These are phyloP conservation scores for Fusarium dlaminii DNA, from an alignment of 2,329 filamentous ascomycete genomes.

Conservation along the genomic window DNA sequence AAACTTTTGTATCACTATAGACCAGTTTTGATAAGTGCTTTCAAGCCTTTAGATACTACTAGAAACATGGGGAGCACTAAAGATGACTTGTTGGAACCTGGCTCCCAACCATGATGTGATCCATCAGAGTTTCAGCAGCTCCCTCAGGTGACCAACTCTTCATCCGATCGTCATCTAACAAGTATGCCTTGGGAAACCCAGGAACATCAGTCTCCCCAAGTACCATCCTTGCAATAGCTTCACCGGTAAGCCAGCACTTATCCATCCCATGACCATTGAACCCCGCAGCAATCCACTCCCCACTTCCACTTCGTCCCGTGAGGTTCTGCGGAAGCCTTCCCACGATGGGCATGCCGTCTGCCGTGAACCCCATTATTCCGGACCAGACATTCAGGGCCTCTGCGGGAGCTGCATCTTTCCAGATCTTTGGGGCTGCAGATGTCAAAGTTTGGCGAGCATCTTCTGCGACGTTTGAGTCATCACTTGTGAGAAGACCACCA, in stretches of 20 bases:
- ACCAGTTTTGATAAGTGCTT: accelerated
- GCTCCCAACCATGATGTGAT: constrained; percentile 18
- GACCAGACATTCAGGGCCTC: constrained; percentile 54
- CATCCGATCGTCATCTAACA: constrained; percentile 6
- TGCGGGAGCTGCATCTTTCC: constrained; percentile 7
- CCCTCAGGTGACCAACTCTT: constrained; percentile 11
- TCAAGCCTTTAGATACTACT: accelerated
- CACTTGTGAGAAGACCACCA: constrained; percentile 53
- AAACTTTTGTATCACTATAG: accelerated
- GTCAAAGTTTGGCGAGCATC: constrained; percentile 46
- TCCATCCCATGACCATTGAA: constrained; percentile 62
- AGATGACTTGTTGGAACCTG: constrained; percentile 11
- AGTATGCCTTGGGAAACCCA: constrained; percentile 31
- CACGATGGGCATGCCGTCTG: constrained; percentile 59
- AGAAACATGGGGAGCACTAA: neutral
- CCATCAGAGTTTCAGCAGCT: constrained; percentile 26
- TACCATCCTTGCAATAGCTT: constrained; percentile 47
- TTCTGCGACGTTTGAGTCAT: constrained; percentile 53
- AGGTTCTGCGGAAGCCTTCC: constrained; percentile 51
- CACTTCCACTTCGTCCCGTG: constrained; percentile 26
- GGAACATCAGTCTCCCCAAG: constrained; percentile 34
- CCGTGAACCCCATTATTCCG: constrained; percentile 58
- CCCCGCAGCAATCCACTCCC: constrained; percentile 60
- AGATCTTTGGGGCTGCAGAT: constrained; percentile 51
- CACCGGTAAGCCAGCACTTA: constrained; percentile 60